Conservation (phyloP, 1,284 basidiomycete species). For the Cystobasidium slooffiae region DNA sequence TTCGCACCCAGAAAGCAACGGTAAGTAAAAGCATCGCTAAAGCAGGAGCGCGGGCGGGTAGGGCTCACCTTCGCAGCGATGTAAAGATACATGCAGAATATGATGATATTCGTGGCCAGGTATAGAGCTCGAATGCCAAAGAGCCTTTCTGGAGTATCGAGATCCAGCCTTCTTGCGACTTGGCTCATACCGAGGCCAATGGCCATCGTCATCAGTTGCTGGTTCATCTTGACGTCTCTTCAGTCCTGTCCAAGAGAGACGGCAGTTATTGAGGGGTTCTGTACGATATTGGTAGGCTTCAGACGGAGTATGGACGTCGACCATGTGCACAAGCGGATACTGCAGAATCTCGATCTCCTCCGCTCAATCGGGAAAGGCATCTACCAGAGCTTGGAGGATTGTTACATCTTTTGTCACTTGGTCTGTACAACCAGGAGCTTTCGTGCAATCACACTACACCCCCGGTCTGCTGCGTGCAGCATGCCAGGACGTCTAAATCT, state of each 20-base stretch:
- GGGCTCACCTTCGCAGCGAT: conserved; percentile 31
- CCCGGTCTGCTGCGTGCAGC: no score
- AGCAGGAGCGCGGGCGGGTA: not conserved
- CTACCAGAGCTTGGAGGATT: no score
- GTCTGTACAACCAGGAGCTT: no score
- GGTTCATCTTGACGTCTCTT: conserved; percentile 24
- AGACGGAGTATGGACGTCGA: no score
- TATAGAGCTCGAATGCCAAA: conserved; percentile 24
- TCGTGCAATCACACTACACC: no score
- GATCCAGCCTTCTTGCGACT: conserved; percentile 31
- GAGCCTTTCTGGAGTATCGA: conserved; percentile 30
- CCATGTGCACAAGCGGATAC: no score
- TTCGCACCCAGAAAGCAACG: not conserved
- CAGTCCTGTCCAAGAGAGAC: not conserved
- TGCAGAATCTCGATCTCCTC: no score
- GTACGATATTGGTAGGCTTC: no score
- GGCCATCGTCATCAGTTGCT: conserved; percentile 30
- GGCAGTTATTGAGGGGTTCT: not conserved
- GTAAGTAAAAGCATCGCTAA: not conserved
- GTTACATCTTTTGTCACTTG: no score
- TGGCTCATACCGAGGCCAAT: conserved; percentile 36
- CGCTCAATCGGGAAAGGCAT: no score
- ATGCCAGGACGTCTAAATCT: no score
- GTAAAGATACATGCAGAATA: conserved; percentile 30
- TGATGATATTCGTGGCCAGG: conserved; percentile 18